Percentiles rank a stretch among this genome's conserved stretches.
Evolutionary conservation across 352 stramenopile genomes (phyloP).

Genomic region (Blastocystis sp.): DNA sequence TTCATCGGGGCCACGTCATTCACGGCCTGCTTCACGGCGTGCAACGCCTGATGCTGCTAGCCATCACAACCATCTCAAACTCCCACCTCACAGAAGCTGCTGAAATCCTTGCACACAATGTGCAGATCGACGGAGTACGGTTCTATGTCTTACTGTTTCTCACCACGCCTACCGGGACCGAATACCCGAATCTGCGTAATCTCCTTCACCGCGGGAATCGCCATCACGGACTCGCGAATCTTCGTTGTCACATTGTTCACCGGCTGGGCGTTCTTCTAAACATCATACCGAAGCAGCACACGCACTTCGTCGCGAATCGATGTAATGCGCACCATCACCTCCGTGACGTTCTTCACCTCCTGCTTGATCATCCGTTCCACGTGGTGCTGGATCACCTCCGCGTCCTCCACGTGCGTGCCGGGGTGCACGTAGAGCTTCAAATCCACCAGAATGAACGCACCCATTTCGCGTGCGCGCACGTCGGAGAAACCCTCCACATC

Average conservation of each 20-base stretch:
- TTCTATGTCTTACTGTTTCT: constrained; percentile 6
- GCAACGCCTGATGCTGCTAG: constrained; percentile 32
- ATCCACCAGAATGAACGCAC: constrained; percentile 82
- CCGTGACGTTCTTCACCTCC: constrained; percentile 79
- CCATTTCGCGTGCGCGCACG: constrained; percentile 81
- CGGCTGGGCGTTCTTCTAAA: constrained; percentile 3
- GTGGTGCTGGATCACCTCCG: constrained; percentile 75
- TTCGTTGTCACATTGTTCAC: constrained; percentile 18
- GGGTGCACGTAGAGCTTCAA: constrained; percentile 79
- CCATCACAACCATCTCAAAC: background rate
- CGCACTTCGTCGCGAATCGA: constrained; percentile 1
- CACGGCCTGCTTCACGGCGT: constrained; percentile 12
- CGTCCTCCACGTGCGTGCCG: constrained; percentile 27
- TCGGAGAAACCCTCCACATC: constrained; percentile 76
- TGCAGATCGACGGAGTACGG: constrained; percentile 45
- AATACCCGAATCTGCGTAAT: constrained; percentile 58
- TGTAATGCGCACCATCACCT: constrained; percentile 81
- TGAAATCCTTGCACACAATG: constrained; percentile 49
- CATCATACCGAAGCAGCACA: background rate
- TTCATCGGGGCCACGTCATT: constrained; percentile 8
- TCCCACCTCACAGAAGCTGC: constrained; percentile 26
- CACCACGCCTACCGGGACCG: constrained; percentile 3
- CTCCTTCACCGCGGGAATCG: constrained; percentile 4
- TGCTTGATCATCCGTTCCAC: constrained; percentile 79
- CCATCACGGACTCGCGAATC: constrained; percentile 7